Base-by-base conservation (phyloP, 2,329 filamentous ascomycete genomes). In the Capronia epimyces region DNA sequence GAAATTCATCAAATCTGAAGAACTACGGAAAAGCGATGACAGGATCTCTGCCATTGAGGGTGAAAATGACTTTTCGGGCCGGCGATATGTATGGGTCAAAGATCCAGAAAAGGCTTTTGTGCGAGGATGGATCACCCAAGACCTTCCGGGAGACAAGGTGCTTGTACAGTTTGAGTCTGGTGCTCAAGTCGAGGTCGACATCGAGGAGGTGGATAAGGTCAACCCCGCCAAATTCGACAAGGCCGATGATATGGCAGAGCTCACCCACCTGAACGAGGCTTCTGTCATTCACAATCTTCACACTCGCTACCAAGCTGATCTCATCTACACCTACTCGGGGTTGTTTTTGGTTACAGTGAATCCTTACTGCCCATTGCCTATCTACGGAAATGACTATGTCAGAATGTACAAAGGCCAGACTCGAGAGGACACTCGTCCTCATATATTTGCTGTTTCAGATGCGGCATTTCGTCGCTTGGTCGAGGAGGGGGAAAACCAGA, bases 191-290 rank as follows among this genome's bases (percentile, higher is more conserved):
- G 87, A 95, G 65, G 84, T 93, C 44, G 84, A 91, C 60, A 73
- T 80, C 45, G 90, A 97, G 63, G 86, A 83, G 62, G 89, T 96
- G 60, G 94, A 98, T 76, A 97, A 96, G 71, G 94, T 98, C 74
- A 98, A 98, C 71, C 93, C 93, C 41, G 91, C 91, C 64, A 98
- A 98, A 68, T 98, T 98, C 72, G 93, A 98, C 79, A 98, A 96
- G 71, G 91, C 91, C 58, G 89, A 94, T 72, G 94, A 98, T 69
- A 98, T 98, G 93, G 93, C 94, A 20, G 93, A 98, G 69, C 79
- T 98, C 65, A 98, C 93, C 4, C 93, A 98, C 69, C 75, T 98
- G 58, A 98, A 98, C 70, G 93, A 98, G 72, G 87, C 91, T 18
- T 97, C 93, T 0, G 93, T 98, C 45, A 90, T 98, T 45, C 90